Evolutionary conservation across 192 early-diverging fungal genomes (phyloP), one percentile per base, ranked within the genome.

Genomic region (Coemansia aciculifera): DNA sequence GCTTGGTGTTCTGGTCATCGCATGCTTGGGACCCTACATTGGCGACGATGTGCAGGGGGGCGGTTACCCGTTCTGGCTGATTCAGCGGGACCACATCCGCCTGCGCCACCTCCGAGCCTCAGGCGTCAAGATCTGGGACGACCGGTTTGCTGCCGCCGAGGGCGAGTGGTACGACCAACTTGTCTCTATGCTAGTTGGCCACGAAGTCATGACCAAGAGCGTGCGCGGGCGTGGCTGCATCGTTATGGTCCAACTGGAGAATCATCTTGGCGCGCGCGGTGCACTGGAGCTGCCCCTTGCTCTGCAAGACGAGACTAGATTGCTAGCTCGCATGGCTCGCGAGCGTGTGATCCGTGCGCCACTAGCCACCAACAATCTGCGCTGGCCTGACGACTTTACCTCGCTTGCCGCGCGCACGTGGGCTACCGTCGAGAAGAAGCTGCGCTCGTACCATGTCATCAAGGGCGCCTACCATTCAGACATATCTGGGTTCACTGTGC

Each of bases 21-120:
- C 91, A 5, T 92, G 92, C 11, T 89, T 93, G 0, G 94, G 93
- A 0, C 90, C 90, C 12, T 95, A 91, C 69, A 92, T 95, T 66
- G 93, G 93, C 72, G 82, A 86, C 27, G 92, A 93, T 54, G 92
- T 90, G 13, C 87, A 89, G 75, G 93, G 75, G 40, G 92, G 86
- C 62, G 90, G 87, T 0, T 90, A 85, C 59, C 94, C 94, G 0
- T 75, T 87, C 38, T 96, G 94, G 94, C 78, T 96, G 61, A 67
- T 89, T 6, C 89, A 87, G 42, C 91, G 91, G 63, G 83, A 89
- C 29, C 77, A 90, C 31, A 72, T 92, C 17, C 90, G 89, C 43
- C 72, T 94, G 42, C 83, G 94, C 40, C 93, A 94, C 63, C 87
- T 90, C 63, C 73, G 78, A 67, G 73, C 78, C 57, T 85, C 87